Evolutionary conservation across 2,329 filamentous ascomycete genomes (phyloP).

Genomic region (Blastomyces emzantsi): DNA sequence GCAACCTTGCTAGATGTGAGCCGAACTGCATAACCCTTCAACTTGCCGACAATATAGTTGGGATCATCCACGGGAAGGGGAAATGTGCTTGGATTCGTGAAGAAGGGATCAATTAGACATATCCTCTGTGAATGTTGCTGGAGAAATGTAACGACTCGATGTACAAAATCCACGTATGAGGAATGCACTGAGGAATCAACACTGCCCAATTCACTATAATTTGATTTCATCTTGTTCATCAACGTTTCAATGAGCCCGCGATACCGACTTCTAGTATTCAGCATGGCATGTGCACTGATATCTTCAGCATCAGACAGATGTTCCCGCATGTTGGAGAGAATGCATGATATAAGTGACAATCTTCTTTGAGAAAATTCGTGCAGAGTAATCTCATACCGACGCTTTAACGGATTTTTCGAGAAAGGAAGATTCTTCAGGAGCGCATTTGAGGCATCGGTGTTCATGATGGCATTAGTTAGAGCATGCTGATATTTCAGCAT

Average conservation of each 20-base stretch:
- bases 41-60: constrained; percentile 52
- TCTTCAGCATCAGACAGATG: constrained; percentile 35
- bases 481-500: constrained; percentile 53
- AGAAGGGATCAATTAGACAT: constrained; percentile 49
- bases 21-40: constrained; percentile 51
- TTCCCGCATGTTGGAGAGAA: constrained; percentile 53
- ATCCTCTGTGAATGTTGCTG: constrained; percentile 53
- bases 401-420: constrained; percentile 29
- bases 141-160: constrained; percentile 49
- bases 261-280: constrained; percentile 37
- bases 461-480: constrained; percentile 47
- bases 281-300: constrained; percentile 27
- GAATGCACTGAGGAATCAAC: constrained; percentile 33
- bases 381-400: constrained; percentile 41
- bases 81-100: constrained; percentile 51
- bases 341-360: constrained; percentile 45
- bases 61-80: constrained; percentile 53
- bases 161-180: constrained; percentile 54
- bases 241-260: constrained; percentile 44
- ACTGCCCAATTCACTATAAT: constrained; percentile 47
- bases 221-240: constrained; percentile 53
- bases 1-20: constrained; percentile 41
- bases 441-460: constrained; percentile 36
- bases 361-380: constrained; percentile 48
- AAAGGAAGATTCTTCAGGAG: constrained; percentile 53